Base-by-base conservation (phyloP, 768 basidiomycete species). In the Mrakia hoshinonis region DNA sequence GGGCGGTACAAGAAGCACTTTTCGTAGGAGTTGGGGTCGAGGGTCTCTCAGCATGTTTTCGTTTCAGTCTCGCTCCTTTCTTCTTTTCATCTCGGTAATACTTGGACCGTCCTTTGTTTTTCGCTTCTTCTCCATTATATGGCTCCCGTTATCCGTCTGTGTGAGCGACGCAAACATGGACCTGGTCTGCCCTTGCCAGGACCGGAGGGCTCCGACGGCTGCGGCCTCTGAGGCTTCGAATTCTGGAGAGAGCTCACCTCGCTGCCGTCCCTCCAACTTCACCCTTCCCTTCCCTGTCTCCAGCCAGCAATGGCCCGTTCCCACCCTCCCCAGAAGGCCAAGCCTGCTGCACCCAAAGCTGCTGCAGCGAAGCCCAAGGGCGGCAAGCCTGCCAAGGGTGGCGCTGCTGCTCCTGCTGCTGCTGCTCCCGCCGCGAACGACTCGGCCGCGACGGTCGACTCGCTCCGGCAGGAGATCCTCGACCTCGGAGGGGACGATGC, bases 401-500 rank as follows among this genome's bases (percentile, higher is more conserved):
- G 29, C 2, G 36, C 51, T 39, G 15, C 15, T 11, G 18, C 67
- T 18, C 20, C 67, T n/a, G 22, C 54, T 0, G 43, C 54, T 46
- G 34, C 67, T 22, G 5, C 54, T 20, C 29, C 54, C 31, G 24
- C 36, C n/a, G 10, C 58, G 18, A 69, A 62, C n/a, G 39, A 34
- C 26, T 34, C 15, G 24, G 38, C 58, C 24, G 1, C 11, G 20
- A 49, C 64, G 10, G 43, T 46, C 43, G 43, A 66, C 24, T 12
- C 31, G 12, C 48, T 77, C 12, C 55, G 29, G 22, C 26, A 79
- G 11, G 79, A 81, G 66, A 76, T 85, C 6, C 73, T 78, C 9
- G 81, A 82, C 0, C 75, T 85, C 2, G 85, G 84, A 29, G 85
- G 84, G 26, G 82, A 81, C 48, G 81, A 82, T 43, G 82, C 80